phyloP scores from a whole-genome alignment of 2,329 filamentous ascomycete genomes.

The Botryotinia globosa region DNA sequence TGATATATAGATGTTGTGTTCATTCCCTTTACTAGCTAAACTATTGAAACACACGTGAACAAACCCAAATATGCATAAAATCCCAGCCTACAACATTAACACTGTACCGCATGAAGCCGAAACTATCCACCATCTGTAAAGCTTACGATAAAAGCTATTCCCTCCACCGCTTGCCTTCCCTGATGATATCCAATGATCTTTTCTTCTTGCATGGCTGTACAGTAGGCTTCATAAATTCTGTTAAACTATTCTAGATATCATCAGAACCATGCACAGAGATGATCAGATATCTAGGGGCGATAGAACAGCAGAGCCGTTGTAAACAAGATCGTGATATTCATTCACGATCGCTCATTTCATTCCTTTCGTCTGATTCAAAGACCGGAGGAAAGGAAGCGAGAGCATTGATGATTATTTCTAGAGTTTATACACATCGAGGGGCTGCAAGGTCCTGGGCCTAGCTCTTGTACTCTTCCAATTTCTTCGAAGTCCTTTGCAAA shows the following conservation, averaged over 20 bases:
- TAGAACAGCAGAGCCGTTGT: background rate
- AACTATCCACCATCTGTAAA: background rate
- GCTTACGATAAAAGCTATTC: background rate
- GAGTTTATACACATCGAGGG: background rate
- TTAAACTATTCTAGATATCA: background rate
- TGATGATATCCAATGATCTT: background rate
- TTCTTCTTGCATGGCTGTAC: no score
- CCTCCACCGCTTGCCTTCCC: background rate
- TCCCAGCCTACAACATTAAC: background rate
- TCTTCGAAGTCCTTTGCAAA: background rate
- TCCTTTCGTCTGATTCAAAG: background rate
- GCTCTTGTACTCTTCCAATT: background rate
- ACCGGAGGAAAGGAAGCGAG: background rate
- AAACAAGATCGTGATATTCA: background rate
- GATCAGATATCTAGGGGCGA: background rate
- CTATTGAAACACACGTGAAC: background rate
- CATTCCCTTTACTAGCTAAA: background rate
- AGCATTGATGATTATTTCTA: background rate
- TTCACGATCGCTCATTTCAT: background rate
- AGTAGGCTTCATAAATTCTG: background rate
- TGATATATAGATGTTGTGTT: background rate
- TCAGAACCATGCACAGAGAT: background rate
- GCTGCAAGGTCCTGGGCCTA: background rate
- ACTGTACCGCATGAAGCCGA: background rate
- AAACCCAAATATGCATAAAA: background rate